Percentiles rank a stretch among this genome's conserved stretches.
Conservation (phyloP, 345 rosid genomes). For the Eutrema yunnanense region DNA sequence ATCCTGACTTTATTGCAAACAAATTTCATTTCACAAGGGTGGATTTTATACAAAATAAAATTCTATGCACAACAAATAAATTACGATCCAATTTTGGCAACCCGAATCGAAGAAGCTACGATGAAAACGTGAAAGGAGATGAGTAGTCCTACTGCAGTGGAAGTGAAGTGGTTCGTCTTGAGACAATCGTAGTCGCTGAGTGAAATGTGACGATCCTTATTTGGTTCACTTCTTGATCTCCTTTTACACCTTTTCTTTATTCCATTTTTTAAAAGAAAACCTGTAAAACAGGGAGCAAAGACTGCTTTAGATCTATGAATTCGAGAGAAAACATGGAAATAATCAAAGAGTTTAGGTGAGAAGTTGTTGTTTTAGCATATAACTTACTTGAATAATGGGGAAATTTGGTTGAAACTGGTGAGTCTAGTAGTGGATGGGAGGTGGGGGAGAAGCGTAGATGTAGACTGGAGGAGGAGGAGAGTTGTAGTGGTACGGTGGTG, state of each 20-base stretch:
- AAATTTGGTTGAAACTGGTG: not conserved
- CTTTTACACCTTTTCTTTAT: constrained; percentile 50
- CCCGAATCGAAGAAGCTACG: constrained; percentile 13
- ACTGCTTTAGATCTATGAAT: not conserved
- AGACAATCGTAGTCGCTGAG: not conserved
- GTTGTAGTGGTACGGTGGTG: constrained; percentile 22
- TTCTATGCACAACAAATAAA: constrained; percentile 19
- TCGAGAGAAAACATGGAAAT: not conserved
- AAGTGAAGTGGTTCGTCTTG: constrained; percentile 31
- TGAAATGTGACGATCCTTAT: constrained; percentile 19
- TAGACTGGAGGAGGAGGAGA: constrained; percentile 34
- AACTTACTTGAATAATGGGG: constrained; percentile 17
- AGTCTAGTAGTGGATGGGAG: constrained; percentile 28
- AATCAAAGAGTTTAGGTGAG: not conserved
- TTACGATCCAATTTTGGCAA: constrained; percentile 2
- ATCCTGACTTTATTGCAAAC: not conserved
- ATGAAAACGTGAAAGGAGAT: constrained; percentile 37
- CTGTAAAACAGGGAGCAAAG: constrained; percentile 27
- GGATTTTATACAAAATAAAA: not conserved
- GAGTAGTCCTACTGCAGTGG: constrained; percentile 26
- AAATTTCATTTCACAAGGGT: not conserved
- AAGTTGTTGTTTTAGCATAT: not conserved
- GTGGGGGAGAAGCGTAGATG: constrained; percentile 30
- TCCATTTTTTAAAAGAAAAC: constrained; percentile 34
- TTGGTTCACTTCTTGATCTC: constrained; percentile 23